phyloP scores from a whole-genome alignment of 176 grass and related monocot species.

The Oryza officinalis region DNA sequence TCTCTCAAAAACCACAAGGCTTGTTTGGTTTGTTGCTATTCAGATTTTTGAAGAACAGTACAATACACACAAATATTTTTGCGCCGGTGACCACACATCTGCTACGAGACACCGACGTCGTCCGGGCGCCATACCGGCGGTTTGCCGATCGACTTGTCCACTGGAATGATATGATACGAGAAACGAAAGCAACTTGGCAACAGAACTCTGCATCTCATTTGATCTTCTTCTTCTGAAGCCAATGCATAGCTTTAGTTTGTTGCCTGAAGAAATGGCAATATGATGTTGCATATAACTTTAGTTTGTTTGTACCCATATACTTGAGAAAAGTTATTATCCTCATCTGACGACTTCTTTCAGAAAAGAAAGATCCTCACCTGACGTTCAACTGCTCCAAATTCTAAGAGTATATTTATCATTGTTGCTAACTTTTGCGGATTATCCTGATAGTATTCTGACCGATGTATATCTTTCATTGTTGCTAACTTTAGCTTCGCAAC shows the following conservation, averaged over 20 bases:
- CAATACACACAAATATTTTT: not conserved
- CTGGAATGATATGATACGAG: not conserved
- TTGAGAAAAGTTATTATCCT: not conserved
- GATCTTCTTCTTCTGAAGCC: not conserved
- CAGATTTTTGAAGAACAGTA: not conserved
- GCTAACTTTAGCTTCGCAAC: not conserved
- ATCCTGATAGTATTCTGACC: not conserved
- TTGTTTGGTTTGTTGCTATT: not conserved
- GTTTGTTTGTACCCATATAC: not conserved
- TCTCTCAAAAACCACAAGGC: not conserved
- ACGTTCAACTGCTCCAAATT: slow-evolving; percentile 2
- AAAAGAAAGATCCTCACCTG: not conserved
- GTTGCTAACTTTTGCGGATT: too few relatives aligned
- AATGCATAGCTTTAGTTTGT: too few relatives aligned
- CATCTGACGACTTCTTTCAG: not conserved
- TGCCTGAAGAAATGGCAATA: not conserved
- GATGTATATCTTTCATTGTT: not conserved
- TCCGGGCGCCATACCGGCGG: not conserved
- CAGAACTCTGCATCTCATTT: not conserved
- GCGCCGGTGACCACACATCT: not conserved
- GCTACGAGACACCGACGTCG: not conserved
- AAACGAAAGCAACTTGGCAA: slow-evolving; percentile 12
- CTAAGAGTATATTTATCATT: not conserved
- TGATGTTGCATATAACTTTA: not conserved
- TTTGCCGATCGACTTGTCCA: not conserved